Conservation (phyloP, 768 basidiomycete genomes). For the Pilatotrama ljubarskyi region DNA sequence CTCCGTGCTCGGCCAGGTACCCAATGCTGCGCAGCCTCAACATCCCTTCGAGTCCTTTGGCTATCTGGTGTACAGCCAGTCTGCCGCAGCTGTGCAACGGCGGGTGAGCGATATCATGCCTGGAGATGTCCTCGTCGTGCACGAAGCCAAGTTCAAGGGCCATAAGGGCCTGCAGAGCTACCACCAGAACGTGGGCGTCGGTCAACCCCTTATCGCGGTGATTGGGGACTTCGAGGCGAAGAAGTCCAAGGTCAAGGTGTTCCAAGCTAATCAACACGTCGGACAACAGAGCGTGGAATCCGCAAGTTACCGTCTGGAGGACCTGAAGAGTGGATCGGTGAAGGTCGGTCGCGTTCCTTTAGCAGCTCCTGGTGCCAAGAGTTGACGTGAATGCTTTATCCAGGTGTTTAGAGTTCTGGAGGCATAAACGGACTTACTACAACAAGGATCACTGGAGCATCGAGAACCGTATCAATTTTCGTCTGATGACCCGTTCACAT, state of each 20-base stretch:
- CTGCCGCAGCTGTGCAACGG: slow-evolving; percentile 62
- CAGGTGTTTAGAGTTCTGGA: slow-evolving; percentile 45
- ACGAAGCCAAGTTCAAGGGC: slow-evolving; percentile 78
- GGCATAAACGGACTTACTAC: slow-evolving; percentile 29
- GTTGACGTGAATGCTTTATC: neutral
- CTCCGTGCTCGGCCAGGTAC: slow-evolving; percentile 65
- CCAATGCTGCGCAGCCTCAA: slow-evolving; percentile 50
- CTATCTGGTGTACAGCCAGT: slow-evolving; percentile 75
- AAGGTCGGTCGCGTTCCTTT: slow-evolving; percentile 50
- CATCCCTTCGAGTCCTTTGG: slow-evolving; percentile 55
- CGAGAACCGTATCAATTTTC: neutral
- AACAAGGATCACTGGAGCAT: neutral
- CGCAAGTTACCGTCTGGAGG: slow-evolving; percentile 86
- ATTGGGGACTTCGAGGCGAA: slow-evolving; percentile 82
- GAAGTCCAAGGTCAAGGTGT: slow-evolving; percentile 83
- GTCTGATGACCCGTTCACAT: neutral
- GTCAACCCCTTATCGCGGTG: slow-evolving; percentile 67
- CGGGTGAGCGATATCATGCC: slow-evolving; percentile 81
- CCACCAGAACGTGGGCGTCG: slow-evolving; percentile 53
- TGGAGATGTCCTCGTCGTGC: slow-evolving; percentile 77
- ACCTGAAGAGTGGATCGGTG: slow-evolving; percentile 81
- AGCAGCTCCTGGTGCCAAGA: neutral
- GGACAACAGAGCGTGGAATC: slow-evolving; percentile 79
- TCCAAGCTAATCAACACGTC: slow-evolving; percentile 86
- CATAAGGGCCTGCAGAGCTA: slow-evolving; percentile 79